Conservation (phyloP, 164 flowering plant genomes). For the Buxus sempervirens region DNA sequence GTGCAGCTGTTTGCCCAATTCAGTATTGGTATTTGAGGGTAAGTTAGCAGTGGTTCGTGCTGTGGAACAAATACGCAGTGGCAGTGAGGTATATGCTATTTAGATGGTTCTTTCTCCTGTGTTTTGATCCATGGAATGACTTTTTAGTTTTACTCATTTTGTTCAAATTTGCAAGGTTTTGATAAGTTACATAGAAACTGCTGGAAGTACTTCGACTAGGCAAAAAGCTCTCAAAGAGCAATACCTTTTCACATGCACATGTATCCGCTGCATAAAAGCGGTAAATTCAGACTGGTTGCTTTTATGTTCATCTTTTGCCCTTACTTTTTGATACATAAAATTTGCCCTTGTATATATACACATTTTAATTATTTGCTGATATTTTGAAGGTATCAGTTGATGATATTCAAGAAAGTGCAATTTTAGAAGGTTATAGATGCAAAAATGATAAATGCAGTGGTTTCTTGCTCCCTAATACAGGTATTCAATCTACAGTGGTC, state of each 20-base stretch:
- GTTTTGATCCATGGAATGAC: not conserved
- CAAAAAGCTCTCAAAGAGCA: constrained; percentile 82
- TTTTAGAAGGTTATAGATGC: constrained; percentile 90
- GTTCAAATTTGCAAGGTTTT: constrained; percentile 45
- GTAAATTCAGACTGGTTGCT: constrained; percentile 31
- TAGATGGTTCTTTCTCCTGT: not conserved
- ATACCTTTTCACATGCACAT: constrained; percentile 72
- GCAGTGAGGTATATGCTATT: constrained; percentile 56
- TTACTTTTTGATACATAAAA: constrained; percentile 3
- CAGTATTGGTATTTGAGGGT: constrained; percentile 87
- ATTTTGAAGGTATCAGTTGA: constrained; percentile 59
- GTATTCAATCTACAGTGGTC: constrained; percentile 34
- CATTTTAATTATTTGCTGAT: constrained; percentile 12
- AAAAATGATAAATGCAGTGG: constrained; percentile 57
- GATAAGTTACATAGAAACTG: constrained; percentile 92
- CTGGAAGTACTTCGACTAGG: constrained; percentile 85
- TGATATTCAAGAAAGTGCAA: constrained; percentile 80
- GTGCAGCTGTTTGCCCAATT: constrained; percentile 89
- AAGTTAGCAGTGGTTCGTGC: constrained; percentile 82
- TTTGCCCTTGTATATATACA: constrained; percentile 2
- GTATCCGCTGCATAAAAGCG: constrained; percentile 71
- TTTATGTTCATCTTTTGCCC: not conserved
- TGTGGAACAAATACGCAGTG: constrained; percentile 64
- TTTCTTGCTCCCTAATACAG: constrained; percentile 70
- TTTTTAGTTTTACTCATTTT: constrained; percentile 10